Evolutionary conservation across 306 rosid species (phyloP).

Genomic region (Castanea mollissima): DNA sequence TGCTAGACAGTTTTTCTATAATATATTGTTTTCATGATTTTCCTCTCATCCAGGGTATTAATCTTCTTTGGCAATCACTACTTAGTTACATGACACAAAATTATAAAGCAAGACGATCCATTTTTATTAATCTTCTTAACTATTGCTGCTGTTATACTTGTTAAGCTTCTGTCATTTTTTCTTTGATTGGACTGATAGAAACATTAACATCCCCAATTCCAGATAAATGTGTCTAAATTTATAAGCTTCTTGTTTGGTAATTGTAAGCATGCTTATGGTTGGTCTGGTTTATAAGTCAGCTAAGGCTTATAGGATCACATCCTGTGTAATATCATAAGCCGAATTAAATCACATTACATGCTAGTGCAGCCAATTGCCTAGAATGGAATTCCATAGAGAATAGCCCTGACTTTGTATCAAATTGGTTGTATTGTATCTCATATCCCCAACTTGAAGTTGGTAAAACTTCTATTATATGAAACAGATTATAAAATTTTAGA

Average conservation of each 20-base stretch:
- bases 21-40: constrained; percentile 12
- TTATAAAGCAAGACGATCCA: background rate
- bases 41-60: background rate
- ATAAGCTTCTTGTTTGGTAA: background rate
- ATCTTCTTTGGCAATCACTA: background rate
- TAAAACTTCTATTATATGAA: background rate
- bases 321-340: background rate
- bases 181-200: background rate
- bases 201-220: background rate
- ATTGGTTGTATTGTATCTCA: background rate
- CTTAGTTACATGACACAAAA: background rate
- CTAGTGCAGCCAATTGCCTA: background rate
- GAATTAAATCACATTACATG: background rate
- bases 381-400: background rate
- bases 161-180: too few species aligned
- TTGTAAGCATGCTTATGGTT: too few species aligned
- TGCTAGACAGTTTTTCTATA: constrained; percentile 2
- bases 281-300: background rate
- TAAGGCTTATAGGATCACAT: background rate
- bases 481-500: background rate
- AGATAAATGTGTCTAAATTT: background rate
- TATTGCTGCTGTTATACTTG: background rate
- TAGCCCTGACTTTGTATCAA: background rate
- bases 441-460: background rate
- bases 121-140: background rate